Evolutionary conservation across 805 yeast species (phyloP), one percentile per base, ranked within the genome.

Genomic region (Nakazawaea populi): DNA sequence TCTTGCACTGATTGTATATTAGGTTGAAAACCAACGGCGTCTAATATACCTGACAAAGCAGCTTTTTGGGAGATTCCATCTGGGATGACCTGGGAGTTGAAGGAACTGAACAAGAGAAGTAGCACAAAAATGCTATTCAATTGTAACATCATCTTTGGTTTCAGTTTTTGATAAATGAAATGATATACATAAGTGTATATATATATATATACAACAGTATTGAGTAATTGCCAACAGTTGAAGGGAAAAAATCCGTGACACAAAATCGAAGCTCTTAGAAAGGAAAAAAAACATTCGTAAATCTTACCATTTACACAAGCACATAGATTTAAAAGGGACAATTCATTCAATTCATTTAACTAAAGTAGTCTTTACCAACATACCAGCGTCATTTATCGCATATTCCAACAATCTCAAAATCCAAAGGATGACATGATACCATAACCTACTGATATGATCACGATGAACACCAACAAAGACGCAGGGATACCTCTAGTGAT

Each of bases 401-500:
- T 18, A 18, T 18, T 18, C 3, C 24, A 2, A 18, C 24, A 18
- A 18, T 18, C 24, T 18, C 24, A 18, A 18, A 18, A 18, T 18
- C 24, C 24, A 18, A 18, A 18, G 24, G 24, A 18, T 18, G 24
- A 18, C 90, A 90, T 85, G 44, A 87, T 69, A 3, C 80, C 71
- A 62, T 81, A 94, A 0, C 98, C 99, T 28, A 94, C 72, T 4
- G 92, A 81, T 6, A 89, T 80, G 42, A 91, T 80, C 29, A 85
- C 79, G 3, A 76, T 50, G 60, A 89, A 92, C 35, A 90, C 83
- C 52, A 89, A 72, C 4, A 92, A 52, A 34, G 96, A 87, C 27
- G 91, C 77, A 8, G 97, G 96, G 7, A 92, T 89, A 64, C 99
- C 99, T 54, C 95, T 77, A 11, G 87, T 84, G 43, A 94, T 89